phyloP scores from a whole-genome alignment of 2,329 filamentous ascomycete species.

The Paecilomyces variotii region DNA sequence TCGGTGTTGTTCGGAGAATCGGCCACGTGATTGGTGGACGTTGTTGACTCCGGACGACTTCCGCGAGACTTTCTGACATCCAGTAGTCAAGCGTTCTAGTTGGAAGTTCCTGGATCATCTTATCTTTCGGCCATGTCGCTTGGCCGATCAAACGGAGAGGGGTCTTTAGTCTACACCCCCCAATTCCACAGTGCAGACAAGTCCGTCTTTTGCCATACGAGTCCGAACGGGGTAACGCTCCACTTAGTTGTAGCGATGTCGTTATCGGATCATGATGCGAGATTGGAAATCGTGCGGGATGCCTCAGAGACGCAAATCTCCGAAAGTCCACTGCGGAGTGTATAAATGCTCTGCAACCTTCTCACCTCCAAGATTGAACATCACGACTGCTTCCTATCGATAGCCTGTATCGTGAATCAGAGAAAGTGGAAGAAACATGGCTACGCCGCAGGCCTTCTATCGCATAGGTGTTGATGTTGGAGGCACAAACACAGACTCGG shows the following conservation, averaged over 20 bases:
- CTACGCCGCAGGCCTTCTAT: not conserved
- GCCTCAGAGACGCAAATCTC: not conserved
- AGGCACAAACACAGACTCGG: conserved; percentile 32
- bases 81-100: not conserved
- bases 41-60: not conserved
- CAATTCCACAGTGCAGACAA: too few species aligned
- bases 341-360: not conserved
- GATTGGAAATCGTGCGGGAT: not conserved
- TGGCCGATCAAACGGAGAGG: not conserved
- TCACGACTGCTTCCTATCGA: not conserved
- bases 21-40: not conserved
- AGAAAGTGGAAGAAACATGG: not conserved
- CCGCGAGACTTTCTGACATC: not conserved
- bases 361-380: not conserved
- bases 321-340: not conserved
- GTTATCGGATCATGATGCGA: not conserved
- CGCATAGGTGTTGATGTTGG: conserved; percentile 23
- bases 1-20: not conserved
- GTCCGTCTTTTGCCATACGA: not conserved
- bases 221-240: not conserved
- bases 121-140: not conserved
- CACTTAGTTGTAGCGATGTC: not conserved
- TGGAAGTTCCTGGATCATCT: not conserved
- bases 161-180: not conserved
- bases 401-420: not conserved